A percentile compares a stretch with the other conserved stretches of the same genome.
phyloP scores from a whole-genome alignment of 2,329 filamentous ascomycete genomes.

The Colletotrichum brevisporum region DNA sequence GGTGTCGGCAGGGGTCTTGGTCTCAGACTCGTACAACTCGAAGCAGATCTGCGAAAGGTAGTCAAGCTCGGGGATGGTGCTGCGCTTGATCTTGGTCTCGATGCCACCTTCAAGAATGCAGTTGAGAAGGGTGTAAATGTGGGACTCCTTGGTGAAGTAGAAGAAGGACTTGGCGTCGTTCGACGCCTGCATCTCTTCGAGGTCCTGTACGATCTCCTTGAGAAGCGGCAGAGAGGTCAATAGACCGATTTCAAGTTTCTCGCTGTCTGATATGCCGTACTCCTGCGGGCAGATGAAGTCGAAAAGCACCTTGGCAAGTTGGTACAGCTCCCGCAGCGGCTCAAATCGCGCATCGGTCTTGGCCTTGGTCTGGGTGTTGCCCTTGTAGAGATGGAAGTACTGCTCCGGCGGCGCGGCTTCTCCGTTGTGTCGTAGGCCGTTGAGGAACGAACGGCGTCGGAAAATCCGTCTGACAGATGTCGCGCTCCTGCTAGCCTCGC shows the following conservation, averaged over 20 bases:
- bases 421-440: conserved; percentile 61
- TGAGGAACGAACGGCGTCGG: conserved; percentile 72
- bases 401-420: conserved; percentile 74
- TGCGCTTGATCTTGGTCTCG: conserved; percentile 95
- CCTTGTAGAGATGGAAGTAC: conserved; percentile 93
- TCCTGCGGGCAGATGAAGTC: conserved; percentile 99
- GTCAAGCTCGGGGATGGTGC: conserved; percentile 95
- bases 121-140: conserved; percentile 98
- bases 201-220: conserved; percentile 95
- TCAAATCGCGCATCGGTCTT: conserved; percentile 89
- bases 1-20: conserved; percentile 65
- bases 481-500: conserved; percentile 49
- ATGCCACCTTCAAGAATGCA: conserved; percentile 98
- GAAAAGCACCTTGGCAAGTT: conserved; percentile 93
- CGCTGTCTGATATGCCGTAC: conserved; percentile 94
- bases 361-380: conserved; percentile 79
- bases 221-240: conserved; percentile 93
- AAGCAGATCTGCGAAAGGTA: conserved; percentile 99
- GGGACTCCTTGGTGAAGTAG: conserved; percentile 99
- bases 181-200: conserved; percentile 97
- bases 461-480: conserved; percentile 66
- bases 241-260: conserved; percentile 98
- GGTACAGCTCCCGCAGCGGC: conserved; percentile 92
- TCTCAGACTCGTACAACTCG: conserved; percentile 96
- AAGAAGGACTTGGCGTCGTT: conserved; percentile 96